Conservation (phyloP, 2,329 filamentous ascomycete genomes). For the Fusarium subglutinans region DNA sequence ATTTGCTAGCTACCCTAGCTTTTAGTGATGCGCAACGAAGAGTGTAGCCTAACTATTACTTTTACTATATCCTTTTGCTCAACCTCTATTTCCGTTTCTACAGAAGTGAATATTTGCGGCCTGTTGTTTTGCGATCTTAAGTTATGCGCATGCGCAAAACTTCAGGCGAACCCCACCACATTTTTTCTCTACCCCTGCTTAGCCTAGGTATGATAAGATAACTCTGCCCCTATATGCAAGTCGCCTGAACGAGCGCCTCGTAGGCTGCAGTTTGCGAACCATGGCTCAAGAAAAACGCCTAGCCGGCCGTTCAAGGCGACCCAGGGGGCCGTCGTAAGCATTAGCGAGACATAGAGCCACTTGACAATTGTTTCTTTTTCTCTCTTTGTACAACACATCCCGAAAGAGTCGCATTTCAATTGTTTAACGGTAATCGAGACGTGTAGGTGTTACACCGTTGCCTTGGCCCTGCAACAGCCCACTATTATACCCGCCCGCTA, state of each 20-base stretch:
- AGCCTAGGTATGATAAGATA: not conserved
- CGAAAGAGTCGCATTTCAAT: not conserved
- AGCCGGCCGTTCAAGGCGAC: not conserved
- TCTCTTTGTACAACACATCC: not conserved
- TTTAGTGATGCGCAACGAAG: not conserved
- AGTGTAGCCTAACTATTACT: too few species aligned
- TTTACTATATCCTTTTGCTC: not conserved
- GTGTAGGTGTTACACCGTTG: not conserved
- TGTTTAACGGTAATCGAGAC: not conserved
- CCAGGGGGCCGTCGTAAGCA: not conserved
- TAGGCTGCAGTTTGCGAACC: not conserved
- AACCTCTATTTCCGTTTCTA: not conserved
- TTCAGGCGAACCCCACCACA: not conserved
- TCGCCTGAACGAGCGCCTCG: not conserved
- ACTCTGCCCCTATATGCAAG: not conserved
- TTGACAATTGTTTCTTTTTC: not conserved
- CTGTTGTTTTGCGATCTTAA: not conserved
- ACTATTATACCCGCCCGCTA: not conserved
- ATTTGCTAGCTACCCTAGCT: not conserved
- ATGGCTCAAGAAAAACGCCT: not conserved
- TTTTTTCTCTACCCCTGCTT: not conserved
- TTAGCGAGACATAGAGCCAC: not conserved
- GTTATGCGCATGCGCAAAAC: conserved; percentile 7
- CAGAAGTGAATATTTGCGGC: not conserved
- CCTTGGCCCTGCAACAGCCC: not conserved